Percentiles rank a stretch among this genome's conserved stretches.
Conservation (phyloP, 2,329 filamentous ascomycete species). For the Botrytis porri region DNA sequence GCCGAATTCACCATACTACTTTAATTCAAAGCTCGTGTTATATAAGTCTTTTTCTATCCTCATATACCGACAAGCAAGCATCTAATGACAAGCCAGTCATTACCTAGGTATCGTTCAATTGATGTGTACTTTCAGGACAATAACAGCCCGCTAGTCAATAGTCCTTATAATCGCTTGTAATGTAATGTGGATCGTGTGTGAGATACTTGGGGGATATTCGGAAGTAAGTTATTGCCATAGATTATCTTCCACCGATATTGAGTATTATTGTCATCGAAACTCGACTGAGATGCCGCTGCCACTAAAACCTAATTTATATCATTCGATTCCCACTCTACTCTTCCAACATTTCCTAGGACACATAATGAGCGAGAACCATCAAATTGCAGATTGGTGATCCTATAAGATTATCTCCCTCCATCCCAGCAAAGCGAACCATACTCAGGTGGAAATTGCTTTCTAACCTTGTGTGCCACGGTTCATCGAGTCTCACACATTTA, state of each 20-base stretch:
- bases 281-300: background rate
- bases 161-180: background rate
- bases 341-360: background rate
- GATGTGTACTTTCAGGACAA: rapidly evolving
- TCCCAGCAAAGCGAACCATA: too few relatives aligned
- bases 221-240: background rate
- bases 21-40: background rate
- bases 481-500: background rate
- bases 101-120: too few relatives aligned
- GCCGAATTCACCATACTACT: background rate
- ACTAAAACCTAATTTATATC: background rate
- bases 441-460: too few relatives aligned
- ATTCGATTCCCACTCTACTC: background rate
- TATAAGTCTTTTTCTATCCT: background rate
- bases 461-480: too few relatives aligned
- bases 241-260: background rate
- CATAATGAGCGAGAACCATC: background rate
- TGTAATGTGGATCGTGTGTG: background rate
- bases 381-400: too few relatives aligned
- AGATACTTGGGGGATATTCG: background rate
- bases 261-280: background rate
- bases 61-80: rapidly evolving
- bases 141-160: rapidly evolving
- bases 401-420: too few relatives aligned
- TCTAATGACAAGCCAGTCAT: background rate